A percentile compares a stretch with the other conserved stretches of the same genome.
phyloP scores from a whole-genome alignment of 306 rosid species.

The Urtica urens region DNA sequence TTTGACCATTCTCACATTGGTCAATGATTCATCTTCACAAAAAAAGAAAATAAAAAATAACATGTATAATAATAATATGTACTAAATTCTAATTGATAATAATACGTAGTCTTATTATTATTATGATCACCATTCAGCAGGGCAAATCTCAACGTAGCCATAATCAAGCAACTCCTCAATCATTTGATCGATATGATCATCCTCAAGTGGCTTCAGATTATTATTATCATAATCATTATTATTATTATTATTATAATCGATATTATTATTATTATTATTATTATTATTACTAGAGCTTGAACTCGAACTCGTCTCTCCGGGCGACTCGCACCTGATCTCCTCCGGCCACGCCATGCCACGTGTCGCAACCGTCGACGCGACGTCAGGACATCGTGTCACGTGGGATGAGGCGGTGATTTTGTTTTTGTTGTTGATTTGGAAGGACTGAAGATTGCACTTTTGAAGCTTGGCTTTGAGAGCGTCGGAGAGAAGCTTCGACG shows the following conservation, averaged over 20 bases:
- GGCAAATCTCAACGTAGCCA: constrained; percentile 63
- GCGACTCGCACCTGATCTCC: neutral
- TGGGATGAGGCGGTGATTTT: constrained; percentile 37
- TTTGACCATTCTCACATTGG: neutral
- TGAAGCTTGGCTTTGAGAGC: constrained; percentile 54
- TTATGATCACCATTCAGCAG: constrained; percentile 8
- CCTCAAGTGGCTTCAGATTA: constrained; percentile 55
- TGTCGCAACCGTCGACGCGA: neutral
- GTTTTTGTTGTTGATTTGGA: constrained; percentile 41
- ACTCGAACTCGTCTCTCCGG: neutral
- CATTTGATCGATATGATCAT: constrained; percentile 80
- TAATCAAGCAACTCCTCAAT: constrained; percentile 69
- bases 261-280: neutral
- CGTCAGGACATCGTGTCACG: constrained; percentile 12
- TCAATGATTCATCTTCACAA: neutral
- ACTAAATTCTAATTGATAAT: neutral
- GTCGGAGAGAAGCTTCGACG: constrained; percentile 44
- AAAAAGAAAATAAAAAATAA: too few relatives aligned
- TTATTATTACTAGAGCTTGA: neutral
- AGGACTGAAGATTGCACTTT: constrained; percentile 66
- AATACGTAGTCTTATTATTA: neutral
- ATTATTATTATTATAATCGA: neutral
- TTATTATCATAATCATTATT: constrained; percentile 12
- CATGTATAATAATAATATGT: too few relatives aligned
- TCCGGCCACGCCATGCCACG: constrained; percentile 22